Evolutionary conservation across 2,329 filamentous ascomycete genomes (phyloP).

Genomic region (Aspergillus niger): DNA sequence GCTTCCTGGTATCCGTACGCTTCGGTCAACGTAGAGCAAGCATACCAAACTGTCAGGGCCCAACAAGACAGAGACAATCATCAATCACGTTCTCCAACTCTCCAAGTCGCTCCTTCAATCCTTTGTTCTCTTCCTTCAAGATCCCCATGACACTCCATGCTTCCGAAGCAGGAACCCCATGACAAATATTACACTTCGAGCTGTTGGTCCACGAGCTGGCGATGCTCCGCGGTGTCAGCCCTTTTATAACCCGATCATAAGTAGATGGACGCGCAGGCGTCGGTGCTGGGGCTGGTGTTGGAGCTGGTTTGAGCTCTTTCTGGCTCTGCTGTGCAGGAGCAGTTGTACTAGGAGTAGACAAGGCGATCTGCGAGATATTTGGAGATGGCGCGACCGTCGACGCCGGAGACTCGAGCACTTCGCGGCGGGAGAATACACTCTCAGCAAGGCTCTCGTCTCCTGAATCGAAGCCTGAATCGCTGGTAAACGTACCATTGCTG

Average conservation of each 20-base stretch:
- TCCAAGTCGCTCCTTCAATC: constrained; percentile 54
- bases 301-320: constrained; percentile 28
- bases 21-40: background rate
- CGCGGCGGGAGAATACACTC: constrained; percentile 49
- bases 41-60: constrained; percentile 24
- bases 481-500: constrained; percentile 46
- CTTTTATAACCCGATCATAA: constrained; percentile 49
- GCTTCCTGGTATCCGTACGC: background rate
- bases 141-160: constrained; percentile 58
- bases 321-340: constrained; percentile 36
- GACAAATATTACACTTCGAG: constrained; percentile 44
- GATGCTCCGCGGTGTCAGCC: constrained; percentile 38
- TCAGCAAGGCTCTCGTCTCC: constrained; percentile 56
- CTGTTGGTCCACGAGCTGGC: constrained; percentile 34
- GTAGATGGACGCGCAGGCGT: constrained; percentile 35
- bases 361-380: constrained; percentile 38
- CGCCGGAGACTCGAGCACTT: constrained; percentile 35
- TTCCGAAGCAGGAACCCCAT: constrained; percentile 44
- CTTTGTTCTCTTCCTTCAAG: constrained; percentile 57
- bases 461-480: constrained; percentile 63
- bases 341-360: constrained; percentile 33
- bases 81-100: constrained; percentile 59
- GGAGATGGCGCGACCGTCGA: constrained; percentile 42
- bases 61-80: constrained; percentile 58
- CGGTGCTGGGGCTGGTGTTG: background rate